A percentile compares a stretch with the other conserved stretches of the same genome.
Evolutionary conservation across 1,284 basidiomycete species (phyloP).

Genomic region (Amylostereum areolatum): DNA sequence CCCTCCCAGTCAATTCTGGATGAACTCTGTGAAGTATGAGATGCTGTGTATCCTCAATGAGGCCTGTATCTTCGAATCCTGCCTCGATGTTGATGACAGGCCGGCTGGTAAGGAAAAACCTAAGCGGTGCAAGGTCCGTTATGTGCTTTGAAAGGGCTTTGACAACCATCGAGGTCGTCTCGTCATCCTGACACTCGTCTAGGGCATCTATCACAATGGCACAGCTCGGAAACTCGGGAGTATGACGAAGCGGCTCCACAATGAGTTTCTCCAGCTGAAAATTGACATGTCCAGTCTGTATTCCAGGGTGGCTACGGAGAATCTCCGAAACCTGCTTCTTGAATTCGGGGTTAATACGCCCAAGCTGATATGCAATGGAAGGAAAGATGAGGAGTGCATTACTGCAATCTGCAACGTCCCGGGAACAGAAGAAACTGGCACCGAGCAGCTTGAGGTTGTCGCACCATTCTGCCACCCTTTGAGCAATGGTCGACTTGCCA

Average conservation of each 20-base stretch:
- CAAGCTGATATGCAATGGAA: conserved; percentile 21
- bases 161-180: conserved; percentile 13
- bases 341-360: conserved; percentile 9
- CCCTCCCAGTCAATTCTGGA: conserved; percentile 8
- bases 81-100: conserved; percentile 15
- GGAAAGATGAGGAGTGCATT: conserved; percentile 16
- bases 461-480: conserved; percentile 8
- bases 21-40: conserved; percentile 13
- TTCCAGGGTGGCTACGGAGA: conserved; percentile 10
- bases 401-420: conserved; percentile 15
- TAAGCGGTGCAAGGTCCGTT: conserved; percentile 3
- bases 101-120: conserved; percentile 21
- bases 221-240: conserved; percentile 6
- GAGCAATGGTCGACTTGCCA: conserved; percentile 15
- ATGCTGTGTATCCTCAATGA: conserved; percentile 1
- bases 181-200: conserved; percentile 21
- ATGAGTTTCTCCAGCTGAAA: conserved; percentile 18
- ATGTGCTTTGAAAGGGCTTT: conserved; percentile 8
- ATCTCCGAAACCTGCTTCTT: conserved; percentile 5
- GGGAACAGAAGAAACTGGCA: conserved; percentile 27
- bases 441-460: conserved; percentile 12
- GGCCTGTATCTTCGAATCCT: conserved; percentile 8
- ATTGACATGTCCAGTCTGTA: conserved; percentile 2
- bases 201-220: conserved; percentile 22
- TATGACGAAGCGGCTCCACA: conserved; percentile 12